These are phyloP conservation scores for Fusarium anthophilum DNA, from an alignment of 2,329 filamentous ascomycete genomes.

Conservation along the genomic window DNA sequence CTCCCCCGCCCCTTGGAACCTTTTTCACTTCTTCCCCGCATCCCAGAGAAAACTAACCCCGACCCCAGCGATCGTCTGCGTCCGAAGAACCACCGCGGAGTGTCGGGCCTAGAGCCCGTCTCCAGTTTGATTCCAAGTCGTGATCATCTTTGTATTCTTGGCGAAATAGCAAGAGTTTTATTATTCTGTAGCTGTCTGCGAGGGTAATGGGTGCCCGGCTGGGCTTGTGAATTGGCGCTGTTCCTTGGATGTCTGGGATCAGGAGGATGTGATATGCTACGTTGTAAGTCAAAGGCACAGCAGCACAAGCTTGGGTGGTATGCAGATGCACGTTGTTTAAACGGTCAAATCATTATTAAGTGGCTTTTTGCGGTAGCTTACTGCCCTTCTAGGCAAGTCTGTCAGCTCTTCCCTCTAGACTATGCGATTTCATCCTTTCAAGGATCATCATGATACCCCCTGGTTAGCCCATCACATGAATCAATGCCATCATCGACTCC, in stretches of 20 bases:
- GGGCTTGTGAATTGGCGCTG: background rate
- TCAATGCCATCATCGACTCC: constrained; percentile 11
- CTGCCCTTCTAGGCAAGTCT: constrained; percentile 26
- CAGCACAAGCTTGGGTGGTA: constrained; percentile 7
- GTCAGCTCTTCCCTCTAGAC: background rate
- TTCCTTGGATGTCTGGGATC: background rate
- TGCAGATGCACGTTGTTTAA: constrained; percentile 16
- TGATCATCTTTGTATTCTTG: background rate
- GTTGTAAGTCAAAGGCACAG: background rate
- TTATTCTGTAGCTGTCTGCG: background rate
- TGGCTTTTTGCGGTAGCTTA: constrained; percentile 8
- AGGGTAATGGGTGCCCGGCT: background rate
- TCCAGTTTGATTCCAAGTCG: background rate
- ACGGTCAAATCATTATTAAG: constrained; percentile 11
- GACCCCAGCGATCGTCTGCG: constrained; percentile 28
- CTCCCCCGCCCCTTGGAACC: background rate
- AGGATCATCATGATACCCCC: background rate
- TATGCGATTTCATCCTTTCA: background rate
- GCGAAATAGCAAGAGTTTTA: constrained; percentile 17
- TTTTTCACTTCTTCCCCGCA: constrained; percentile 29
- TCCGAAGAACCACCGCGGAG: constrained; percentile 33
- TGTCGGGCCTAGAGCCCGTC: constrained; percentile 35
- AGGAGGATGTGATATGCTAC: background rate
- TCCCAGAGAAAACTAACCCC: background rate
- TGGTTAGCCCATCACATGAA: background rate